These are phyloP conservation scores for Zoysia pacifica DNA, from an alignment of 176 grass and related monocot species.

Conservation along the genomic window DNA sequence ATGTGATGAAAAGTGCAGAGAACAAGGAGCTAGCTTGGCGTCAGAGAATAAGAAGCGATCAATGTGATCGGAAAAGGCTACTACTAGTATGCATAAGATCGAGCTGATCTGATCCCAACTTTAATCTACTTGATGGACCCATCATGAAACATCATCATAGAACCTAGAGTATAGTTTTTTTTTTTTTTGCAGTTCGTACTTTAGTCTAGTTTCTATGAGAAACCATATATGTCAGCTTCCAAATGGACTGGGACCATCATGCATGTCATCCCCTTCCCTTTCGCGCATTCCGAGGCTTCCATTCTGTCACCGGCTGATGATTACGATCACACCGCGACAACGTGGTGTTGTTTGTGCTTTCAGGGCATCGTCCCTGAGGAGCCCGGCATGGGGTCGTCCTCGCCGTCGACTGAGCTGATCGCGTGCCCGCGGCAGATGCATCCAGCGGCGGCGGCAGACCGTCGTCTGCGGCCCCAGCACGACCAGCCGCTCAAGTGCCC, in stretches of 20 bases:
- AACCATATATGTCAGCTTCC: too few relatives aligned
- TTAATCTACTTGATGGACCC: slow-evolving; percentile 41
- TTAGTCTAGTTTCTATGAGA: too few relatives aligned
- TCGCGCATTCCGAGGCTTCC: slow-evolving; percentile 50
- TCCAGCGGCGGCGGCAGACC: slow-evolving; percentile 50
- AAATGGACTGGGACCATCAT: slow-evolving; percentile 22
- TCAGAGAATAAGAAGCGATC: slow-evolving; percentile 21
- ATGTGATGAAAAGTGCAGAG: slow-evolving; percentile 50
- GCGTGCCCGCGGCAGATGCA: slow-evolving; percentile 53
- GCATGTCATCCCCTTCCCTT: slow-evolving; percentile 30
- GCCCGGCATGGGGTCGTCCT: slow-evolving; percentile 63
- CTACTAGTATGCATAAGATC: slow-evolving; percentile 27
- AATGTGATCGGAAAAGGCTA: neutral
- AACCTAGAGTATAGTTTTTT: neutral
- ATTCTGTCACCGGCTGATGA: slow-evolving; percentile 40
- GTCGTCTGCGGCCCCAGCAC: slow-evolving; percentile 71
- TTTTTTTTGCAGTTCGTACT: slow-evolving; percentile 3
- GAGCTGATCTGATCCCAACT: slow-evolving; percentile 36
- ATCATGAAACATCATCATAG: slow-evolving; percentile 34
- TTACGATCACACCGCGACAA: slow-evolving; percentile 39
- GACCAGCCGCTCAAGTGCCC: slow-evolving; percentile 96
- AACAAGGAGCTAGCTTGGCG: neutral
- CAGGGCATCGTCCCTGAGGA: slow-evolving; percentile 77
- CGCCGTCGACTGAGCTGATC: slow-evolving; percentile 70
- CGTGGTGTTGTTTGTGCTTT: slow-evolving; percentile 37